Evolutionary conservation across 2,329 filamentous ascomycete genomes (phyloP).

Genomic region (Cadophora sp.): DNA sequence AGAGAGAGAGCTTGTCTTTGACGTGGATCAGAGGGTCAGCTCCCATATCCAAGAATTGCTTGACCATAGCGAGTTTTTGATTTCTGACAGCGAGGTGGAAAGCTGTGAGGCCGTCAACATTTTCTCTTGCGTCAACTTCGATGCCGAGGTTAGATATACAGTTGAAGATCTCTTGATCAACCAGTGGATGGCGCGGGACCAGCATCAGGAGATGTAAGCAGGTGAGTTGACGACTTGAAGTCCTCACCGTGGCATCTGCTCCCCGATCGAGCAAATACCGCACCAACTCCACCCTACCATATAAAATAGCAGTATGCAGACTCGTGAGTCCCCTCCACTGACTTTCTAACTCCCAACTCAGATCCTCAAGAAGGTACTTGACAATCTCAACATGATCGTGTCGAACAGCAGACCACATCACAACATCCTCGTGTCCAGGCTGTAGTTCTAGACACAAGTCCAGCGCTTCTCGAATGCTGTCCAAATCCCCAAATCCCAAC

Average conservation of each 20-base stretch:
- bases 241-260: background rate
- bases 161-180: background rate
- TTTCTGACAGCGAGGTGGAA: background rate
- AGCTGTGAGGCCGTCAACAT: background rate
- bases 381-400: background rate
- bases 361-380: background rate
- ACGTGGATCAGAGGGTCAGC: background rate
- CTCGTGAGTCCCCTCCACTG: background rate
- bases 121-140: background rate
- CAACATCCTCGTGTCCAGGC: background rate
- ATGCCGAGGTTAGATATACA: background rate
- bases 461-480: background rate
- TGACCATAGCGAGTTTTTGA: background rate
- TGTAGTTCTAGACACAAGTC: background rate
- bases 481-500: background rate
- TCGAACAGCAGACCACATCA: slow-evolving; percentile 3
- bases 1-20: background rate
- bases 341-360: background rate
- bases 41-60: background rate
- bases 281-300: background rate
- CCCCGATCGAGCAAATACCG: background rate
- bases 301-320: background rate
- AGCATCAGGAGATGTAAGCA: background rate
- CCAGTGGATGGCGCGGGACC: background rate
- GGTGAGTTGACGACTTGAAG: background rate